These are phyloP conservation scores for Teratosphaeria destructans DNA, from an alignment of 2,329 filamentous ascomycete species.

Conservation along the genomic window DNA sequence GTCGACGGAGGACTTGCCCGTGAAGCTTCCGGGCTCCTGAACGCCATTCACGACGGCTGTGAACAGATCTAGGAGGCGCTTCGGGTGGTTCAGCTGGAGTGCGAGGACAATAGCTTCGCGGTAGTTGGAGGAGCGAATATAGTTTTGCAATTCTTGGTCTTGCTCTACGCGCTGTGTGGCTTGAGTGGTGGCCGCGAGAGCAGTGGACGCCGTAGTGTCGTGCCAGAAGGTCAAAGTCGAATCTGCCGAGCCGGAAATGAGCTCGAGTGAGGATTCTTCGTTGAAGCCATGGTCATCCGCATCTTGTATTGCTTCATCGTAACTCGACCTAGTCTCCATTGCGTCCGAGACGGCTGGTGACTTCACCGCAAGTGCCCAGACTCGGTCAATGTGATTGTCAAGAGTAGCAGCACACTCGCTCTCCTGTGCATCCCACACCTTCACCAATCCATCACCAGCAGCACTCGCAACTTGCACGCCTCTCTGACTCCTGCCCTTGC, in stretches of 20 bases:
- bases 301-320: slow-evolving; percentile 18
- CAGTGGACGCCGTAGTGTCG: slow-evolving; percentile 76
- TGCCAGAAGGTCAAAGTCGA: slow-evolving; percentile 92
- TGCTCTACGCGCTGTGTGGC: slow-evolving; percentile 78
- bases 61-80: slow-evolving; percentile 73
- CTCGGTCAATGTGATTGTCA: slow-evolving; percentile 92
- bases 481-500: slow-evolving; percentile 38
- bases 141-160: slow-evolving; percentile 88
- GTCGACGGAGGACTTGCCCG: slow-evolving; percentile 60
- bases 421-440: slow-evolving; percentile 83
- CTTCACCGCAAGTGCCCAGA: slow-evolving; percentile 78
- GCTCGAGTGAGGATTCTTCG: slow-evolving; percentile 43
- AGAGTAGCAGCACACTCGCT: slow-evolving; percentile 82
- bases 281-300: slow-evolving; percentile 8
- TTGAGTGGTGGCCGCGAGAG: slow-evolving; percentile 61
- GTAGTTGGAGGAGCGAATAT: slow-evolving; percentile 78
- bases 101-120: slow-evolving; percentile 87
- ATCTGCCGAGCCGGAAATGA: slow-evolving; percentile 87
- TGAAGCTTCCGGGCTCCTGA: slow-evolving; percentile 52
- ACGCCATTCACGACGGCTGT: slow-evolving; percentile 61
- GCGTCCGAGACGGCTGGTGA: slow-evolving; percentile 29
- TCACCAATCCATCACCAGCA: slow-evolving; percentile 87
- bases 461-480: slow-evolving; percentile 71
- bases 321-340: slow-evolving; percentile 11
- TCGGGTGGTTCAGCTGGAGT: slow-evolving; percentile 88